Evolutionary conservation across 2,329 filamentous ascomycete species (phyloP), one percentile per base, ranked within the genome.

Genomic region (Venturia carpophila): DNA sequence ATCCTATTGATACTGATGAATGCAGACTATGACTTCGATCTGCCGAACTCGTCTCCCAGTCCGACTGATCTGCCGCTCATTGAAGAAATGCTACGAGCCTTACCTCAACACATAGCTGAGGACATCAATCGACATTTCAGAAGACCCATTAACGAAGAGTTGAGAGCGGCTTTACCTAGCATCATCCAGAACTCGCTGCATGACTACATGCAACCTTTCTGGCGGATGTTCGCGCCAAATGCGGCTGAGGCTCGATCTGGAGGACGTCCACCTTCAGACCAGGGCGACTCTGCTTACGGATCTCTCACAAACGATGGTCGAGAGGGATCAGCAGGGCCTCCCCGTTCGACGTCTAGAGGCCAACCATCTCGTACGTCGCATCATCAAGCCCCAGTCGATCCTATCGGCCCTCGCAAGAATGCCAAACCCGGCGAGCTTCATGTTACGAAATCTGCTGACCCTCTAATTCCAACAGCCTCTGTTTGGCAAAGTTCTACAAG

Each of bases 161-260:
- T 55, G 37, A 47, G 63, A 42, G 63, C 43, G 24, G 63, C 63
- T 39, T 30, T 64, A n/a, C 63, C 63, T 17, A 49, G 37, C 13
- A 64, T 64, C n/a, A 64, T 64, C 49, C 47, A 39, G 15, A 56
- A 47, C 17, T 64, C 63, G 27, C 39, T 64, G 37, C 63, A 64
- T 24, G 63, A 47, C 17, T 47, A 55, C 24, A 64, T 64, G 63
- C 63, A 47, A 56, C 63, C 63, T 2, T 64, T 64, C 19, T 64
- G 47, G 52, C 47, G 52, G 19, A 60, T 64, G 63, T 58, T 64
- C 49, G 17, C 63, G 19, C 43, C 63, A 7, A 39, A 39, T 17
- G 63, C 34, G 5, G 13, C 63, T 34, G 47, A 64, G 21, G 17
- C 63, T 21, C 45, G 52, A 41, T 47, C 63, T 11, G 63, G 43